Evolutionary conservation across 164 flowering plant species (phyloP), one percentile per base, ranked within the genome.

Genomic region (Vitis rotundifolia): DNA sequence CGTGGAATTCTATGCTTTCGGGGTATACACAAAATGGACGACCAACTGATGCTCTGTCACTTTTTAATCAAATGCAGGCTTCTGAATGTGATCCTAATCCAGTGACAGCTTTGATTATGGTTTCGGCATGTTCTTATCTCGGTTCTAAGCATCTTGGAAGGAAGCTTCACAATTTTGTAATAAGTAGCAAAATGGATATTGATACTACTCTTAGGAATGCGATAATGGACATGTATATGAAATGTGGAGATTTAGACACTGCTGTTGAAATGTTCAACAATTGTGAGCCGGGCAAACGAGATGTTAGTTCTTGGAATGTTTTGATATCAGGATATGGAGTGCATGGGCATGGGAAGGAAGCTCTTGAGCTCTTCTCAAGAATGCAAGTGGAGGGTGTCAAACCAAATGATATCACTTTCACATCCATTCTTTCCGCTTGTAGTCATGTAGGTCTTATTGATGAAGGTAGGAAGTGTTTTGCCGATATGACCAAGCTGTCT

Each of bases 1-100:
- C 86, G 1, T 85, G 88, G 88, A 85, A 85, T 68, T 71, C 85
- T 0, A 71, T 84, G 84, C 80, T 84, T 68, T 74, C 87, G 0
- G 77, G 81, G 26, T 85, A 77, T 65, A 62, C 58, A 18, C 84
- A 84, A 66, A 84, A 84, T 77, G 88, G 84, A 28, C 64, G 22
- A 63, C 84, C 84, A 3, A 51, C 72, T 28, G 85, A 84, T 71
- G 80, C 85, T 19, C 69, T 80, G n/a, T 56, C 19, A 44, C 81
- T 82, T 28, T 82, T 84, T 61, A 76, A 78, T 29, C 72, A 77
- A 58, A 84, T 82, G 88, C 71, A 49, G 69, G 71, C 51, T 61
- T 73, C 75, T 19, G 75, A 66, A 7, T 52, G 66, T 22, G 64
- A 69, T 19, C 81, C 80, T 58, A 80, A 68, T 75, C 65, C 81